Base-by-base conservation (phyloP, 2,329 filamentous ascomycete genomes). In the Fusarium graminum region DNA sequence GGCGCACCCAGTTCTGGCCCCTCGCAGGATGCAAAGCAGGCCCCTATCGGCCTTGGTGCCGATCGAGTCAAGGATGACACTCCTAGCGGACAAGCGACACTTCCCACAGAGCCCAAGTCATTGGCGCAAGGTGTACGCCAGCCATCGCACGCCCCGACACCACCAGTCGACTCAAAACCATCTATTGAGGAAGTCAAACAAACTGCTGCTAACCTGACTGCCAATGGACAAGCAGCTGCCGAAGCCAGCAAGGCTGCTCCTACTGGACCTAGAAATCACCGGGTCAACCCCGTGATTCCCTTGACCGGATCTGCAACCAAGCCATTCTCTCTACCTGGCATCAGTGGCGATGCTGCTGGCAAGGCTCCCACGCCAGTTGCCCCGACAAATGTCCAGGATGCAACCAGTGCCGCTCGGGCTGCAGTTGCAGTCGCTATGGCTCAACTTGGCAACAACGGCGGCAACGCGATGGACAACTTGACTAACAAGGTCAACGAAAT, bases 401-500 rank as follows among this genome's bases (percentile, higher is more conserved):
- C 91, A 2, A 93, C 91, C 0, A 87, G 90, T 74, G 88, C 90
- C 38, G 91, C 91, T 2, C 90, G 88, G 70, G 91, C 90, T 29
- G 91, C 91, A 10, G 91, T 93, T n/a, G 90, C 91, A 51, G 87
- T 90, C 39, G 92, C 92, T 3, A 93, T 93, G 89, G 90, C 91
- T 2, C 90, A 92, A 73, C 83, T 94, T 5, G 79, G 78, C 7
- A 77, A 77, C 29, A 71, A 72, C 13, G 81, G 80, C 32, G 79
- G 78, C 29, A 85, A 80, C 17, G 80, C 82, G 4, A 83, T 92
- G 74, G 91, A 93, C 67, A 92, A 92, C 67, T 76, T 94, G 59
- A 88, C 90, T 2, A 89, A 87, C 74, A 90, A 90, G 75, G 90
- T 94, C 32, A 88, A 91, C 59, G 90, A 93, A 72, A 92, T 94